Conservation (phyloP, 805 yeast species). For the Sugiyamaella marilandica region DNA sequence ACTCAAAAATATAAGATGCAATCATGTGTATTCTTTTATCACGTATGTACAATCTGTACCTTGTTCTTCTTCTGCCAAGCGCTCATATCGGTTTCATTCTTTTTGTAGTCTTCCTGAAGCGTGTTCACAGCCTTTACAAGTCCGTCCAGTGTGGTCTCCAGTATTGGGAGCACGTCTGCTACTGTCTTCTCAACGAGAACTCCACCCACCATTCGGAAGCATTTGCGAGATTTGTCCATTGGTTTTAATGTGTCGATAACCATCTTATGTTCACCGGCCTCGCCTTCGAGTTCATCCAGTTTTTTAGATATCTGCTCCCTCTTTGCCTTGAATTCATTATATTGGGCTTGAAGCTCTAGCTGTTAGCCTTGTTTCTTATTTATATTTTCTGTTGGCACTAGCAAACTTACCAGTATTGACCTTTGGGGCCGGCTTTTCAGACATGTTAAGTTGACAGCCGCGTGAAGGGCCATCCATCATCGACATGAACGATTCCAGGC, state of each 20-base stretch:
- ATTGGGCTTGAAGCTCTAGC: conserved; percentile 37
- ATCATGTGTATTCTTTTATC: no score
- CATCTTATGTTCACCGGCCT: conserved; percentile 42
- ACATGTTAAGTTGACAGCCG: conserved; percentile 3
- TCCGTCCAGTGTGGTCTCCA: conserved; percentile 53
- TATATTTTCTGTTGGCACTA: not conserved
- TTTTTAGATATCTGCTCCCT: conserved; percentile 35
- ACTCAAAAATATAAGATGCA: no score
- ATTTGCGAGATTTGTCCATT: conserved; percentile 58
- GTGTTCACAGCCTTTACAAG: conserved; percentile 38
- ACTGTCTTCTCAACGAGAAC: conserved; percentile 81
- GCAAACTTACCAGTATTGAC: conserved; percentile 22
- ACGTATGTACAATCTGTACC: conserved; percentile 41
- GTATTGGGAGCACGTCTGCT: conserved; percentile 62
- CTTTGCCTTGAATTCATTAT: conserved; percentile 35
- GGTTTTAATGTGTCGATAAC: conserved; percentile 55
- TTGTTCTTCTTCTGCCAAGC: conserved; percentile 49
- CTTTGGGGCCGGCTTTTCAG: conserved; percentile 18
- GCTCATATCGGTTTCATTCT: conserved; percentile 40
- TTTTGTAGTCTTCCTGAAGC: conserved; percentile 37
- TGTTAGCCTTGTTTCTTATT: not conserved
- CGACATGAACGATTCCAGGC: not conserved
- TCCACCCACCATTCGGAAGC: conserved; percentile 92
- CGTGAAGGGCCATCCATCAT: not conserved
- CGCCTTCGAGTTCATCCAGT: conserved; percentile 38